These are phyloP conservation scores for Daedaleopsis nitida DNA, from an alignment of 768 basidiomycete species.

Conservation along the genomic window DNA sequence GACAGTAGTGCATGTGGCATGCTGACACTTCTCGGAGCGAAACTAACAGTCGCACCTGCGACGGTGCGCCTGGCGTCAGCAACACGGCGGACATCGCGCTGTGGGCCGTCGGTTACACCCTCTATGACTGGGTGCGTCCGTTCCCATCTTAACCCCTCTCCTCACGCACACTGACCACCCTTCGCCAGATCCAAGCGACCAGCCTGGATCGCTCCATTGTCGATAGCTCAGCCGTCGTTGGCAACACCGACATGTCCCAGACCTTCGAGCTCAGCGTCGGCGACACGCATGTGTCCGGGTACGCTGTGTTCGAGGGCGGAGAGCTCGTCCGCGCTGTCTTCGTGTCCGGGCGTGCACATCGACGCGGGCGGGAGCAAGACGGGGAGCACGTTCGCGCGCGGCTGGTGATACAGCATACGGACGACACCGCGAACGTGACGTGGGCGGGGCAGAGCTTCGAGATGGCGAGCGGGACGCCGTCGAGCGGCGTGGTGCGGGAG, in stretches of 20 bases:
- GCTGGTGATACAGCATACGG: slow-evolving; percentile 30
- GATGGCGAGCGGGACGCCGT: slow-evolving; percentile 22
- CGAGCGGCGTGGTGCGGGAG: slow-evolving; percentile 20
- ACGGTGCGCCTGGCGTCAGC: slow-evolving; percentile 55
- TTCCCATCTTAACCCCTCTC: too few relatives aligned
- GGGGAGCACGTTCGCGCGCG: slow-evolving; percentile 18
- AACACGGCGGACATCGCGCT: slow-evolving; percentile 69
- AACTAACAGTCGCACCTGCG: slow-evolving; percentile 40
- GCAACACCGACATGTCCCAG: slow-evolving; percentile 41
- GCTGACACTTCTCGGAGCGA: slow-evolving; percentile 21
- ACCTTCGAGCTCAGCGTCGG: slow-evolving; percentile 52
- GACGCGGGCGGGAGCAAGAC: slow-evolving; percentile 21
- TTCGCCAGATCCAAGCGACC: slow-evolving; percentile 59
- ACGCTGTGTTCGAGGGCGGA: slow-evolving; percentile 58
- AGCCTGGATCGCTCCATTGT: slow-evolving; percentile 60
- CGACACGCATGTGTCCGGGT: slow-evolving; percentile 55
- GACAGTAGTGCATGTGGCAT: neutral
- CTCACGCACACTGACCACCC: neutral
- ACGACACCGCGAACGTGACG: slow-evolving; percentile 27
- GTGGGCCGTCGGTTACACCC: slow-evolving; percentile 66
- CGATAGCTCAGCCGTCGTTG: slow-evolving; percentile 61
- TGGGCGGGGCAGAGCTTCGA: slow-evolving; percentile 34
- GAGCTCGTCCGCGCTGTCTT: slow-evolving; percentile 52
- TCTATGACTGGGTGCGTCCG: slow-evolving; percentile 58
- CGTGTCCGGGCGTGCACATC: slow-evolving; percentile 46